Evolutionary conservation across 306 rosid genomes (phyloP).

Genomic region (Prunus campanulata): DNA sequence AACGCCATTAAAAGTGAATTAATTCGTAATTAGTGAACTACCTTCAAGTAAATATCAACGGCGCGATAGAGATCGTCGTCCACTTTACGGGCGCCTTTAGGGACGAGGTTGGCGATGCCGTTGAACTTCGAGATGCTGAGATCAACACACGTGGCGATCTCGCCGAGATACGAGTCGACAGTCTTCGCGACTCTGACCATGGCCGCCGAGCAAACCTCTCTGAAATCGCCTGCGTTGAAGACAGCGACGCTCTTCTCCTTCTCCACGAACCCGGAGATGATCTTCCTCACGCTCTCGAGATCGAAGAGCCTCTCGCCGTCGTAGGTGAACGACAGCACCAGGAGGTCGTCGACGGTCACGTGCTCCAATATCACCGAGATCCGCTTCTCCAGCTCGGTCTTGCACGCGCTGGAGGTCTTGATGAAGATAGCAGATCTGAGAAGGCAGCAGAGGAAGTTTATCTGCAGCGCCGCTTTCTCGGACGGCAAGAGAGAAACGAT

Average conservation of each 20-base stretch:
- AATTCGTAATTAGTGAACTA: conserved; percentile 2
- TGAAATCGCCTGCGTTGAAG: conserved; percentile 47
- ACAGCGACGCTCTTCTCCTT: conserved; percentile 66
- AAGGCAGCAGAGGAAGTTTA: conserved; percentile 86
- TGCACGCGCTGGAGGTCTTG: conserved; percentile 46
- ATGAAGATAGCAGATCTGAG: conserved; percentile 74
- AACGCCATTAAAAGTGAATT: background rate
- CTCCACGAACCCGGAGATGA: conserved; percentile 61
- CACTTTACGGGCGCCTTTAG: conserved; percentile 59
- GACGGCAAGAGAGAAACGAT: conserved; percentile 64
- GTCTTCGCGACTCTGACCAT: conserved; percentile 62
- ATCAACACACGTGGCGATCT: conserved; percentile 55
- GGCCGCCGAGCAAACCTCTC: conserved; percentile 47
- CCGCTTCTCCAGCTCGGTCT: conserved; percentile 67
- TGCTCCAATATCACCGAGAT: conserved; percentile 63
- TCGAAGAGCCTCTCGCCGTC: conserved; percentile 84
- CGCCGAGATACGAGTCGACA: conserved; percentile 53
- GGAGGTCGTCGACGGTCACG: conserved; percentile 67
- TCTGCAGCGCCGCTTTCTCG: conserved; percentile 70
- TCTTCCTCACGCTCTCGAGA: conserved; percentile 66
- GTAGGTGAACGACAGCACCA: conserved; percentile 64
- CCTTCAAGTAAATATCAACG: conserved; percentile 77
- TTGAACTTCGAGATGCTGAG: conserved; percentile 71
- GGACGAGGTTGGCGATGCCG: conserved; percentile 58
- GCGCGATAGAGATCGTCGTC: conserved; percentile 86